phyloP scores from a whole-genome alignment of 306 rosid genomes.

The Cyamopsis tetragonoloba region DNA sequence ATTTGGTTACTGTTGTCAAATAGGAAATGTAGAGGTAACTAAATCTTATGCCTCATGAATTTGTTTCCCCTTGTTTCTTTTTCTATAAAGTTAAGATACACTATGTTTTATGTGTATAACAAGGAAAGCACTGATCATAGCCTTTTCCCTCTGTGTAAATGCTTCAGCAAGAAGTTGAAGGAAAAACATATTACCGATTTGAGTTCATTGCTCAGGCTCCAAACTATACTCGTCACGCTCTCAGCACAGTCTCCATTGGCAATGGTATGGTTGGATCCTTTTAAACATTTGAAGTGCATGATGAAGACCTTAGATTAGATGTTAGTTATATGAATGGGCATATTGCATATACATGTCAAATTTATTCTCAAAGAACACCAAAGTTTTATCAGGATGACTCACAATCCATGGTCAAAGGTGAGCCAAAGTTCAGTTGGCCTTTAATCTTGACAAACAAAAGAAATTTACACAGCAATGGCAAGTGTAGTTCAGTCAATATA shows the following conservation, averaged over 20 bases:
- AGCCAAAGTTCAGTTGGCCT: not conserved
- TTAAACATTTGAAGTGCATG: not conserved
- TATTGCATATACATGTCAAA: not conserved
- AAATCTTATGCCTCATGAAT: not conserved
- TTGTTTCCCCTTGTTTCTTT: not conserved
- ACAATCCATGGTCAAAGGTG: too few relatives aligned
- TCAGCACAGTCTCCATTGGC: constrained; percentile 71
- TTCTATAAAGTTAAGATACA: too few relatives aligned
- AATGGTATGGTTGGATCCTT: constrained; percentile 56
- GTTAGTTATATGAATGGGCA: not conserved
- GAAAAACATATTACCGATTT: constrained; percentile 73
- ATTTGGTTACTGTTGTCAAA: not conserved
- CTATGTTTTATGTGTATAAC: not conserved
- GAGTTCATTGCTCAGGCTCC: constrained; percentile 94
- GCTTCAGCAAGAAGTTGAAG: constrained; percentile 72
- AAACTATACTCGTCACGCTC: constrained; percentile 92
- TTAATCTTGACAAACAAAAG: too few relatives aligned
- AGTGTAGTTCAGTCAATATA: too few relatives aligned
- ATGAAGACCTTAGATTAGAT: not conserved
- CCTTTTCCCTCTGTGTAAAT: constrained; percentile 13
- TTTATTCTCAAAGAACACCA: too few relatives aligned
- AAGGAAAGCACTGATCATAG: constrained; percentile 2
- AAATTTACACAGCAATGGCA: too few relatives aligned
- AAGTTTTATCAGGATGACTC: too few relatives aligned
- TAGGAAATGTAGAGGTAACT: not conserved